A percentile compares a stretch with the other conserved stretches of the same genome.
phyloP scores from a whole-genome alignment of 768 basidiomycete genomes.

The Suillus spraguei region DNA sequence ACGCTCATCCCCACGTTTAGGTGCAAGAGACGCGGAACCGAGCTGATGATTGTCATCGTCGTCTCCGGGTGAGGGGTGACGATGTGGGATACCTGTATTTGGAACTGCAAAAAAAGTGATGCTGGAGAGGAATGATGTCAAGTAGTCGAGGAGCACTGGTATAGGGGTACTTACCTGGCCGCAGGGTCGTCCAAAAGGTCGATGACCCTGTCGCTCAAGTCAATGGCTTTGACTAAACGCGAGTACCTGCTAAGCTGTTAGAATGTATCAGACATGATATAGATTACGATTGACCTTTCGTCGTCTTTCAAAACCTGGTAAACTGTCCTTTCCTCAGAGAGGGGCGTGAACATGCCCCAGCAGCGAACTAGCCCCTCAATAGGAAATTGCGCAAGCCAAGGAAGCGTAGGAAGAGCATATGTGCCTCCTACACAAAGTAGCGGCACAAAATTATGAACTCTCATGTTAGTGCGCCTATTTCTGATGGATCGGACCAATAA shows the following conservation, averaged over 20 bases:
- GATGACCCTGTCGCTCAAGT: conserved; percentile 41
- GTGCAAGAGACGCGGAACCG: conserved; percentile 4
- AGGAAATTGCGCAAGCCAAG: conserved; percentile 27
- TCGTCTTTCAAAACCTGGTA: conserved; percentile 31
- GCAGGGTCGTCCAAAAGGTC: conserved; percentile 42
- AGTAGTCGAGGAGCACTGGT: background rate
- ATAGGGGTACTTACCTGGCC: conserved; percentile 29
- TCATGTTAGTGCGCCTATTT: conserved; percentile 17
- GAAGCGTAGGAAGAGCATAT: conserved; percentile 24
- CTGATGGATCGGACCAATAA: background rate
- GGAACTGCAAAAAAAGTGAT: conserved; percentile 58
- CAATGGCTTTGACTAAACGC: conserved; percentile 41
- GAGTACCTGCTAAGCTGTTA: conserved; percentile 35
- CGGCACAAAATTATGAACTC: conserved; percentile 12
- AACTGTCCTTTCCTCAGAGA: conserved; percentile 25
- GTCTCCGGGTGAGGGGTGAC: conserved; percentile 17
- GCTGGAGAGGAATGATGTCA: conserved; percentile 28
- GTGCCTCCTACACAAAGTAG: conserved; percentile 18
- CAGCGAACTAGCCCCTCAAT: conserved; percentile 14
- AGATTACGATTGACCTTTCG: conserved; percentile 4
- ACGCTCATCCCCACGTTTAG: conserved; percentile 8
- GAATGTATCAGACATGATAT: background rate
- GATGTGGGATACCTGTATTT: conserved; percentile 43
- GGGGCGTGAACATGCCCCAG: conserved; percentile 9
- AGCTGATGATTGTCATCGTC: background rate